Percentiles rank a stretch among this genome's conserved stretches.
These are phyloP conservation scores for Trichophyton simii DNA, from an alignment of 2,329 filamentous ascomycete species.

Conservation along the genomic window DNA sequence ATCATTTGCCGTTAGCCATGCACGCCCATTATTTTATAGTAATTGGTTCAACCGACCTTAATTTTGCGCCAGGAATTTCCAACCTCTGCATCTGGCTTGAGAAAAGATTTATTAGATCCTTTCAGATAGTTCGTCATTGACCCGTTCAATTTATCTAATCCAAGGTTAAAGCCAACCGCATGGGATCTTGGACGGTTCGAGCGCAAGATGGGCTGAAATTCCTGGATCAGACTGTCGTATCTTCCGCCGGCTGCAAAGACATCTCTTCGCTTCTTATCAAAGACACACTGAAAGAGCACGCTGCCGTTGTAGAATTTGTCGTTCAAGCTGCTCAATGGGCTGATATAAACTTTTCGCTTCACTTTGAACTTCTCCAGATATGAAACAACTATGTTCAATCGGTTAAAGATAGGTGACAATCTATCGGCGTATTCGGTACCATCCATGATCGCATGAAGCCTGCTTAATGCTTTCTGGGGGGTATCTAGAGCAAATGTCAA, in stretches of 20 bases:
- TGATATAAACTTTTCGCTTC: constrained; percentile 66
- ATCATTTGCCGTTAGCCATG: constrained; percentile 1
- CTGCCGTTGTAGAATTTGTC: constrained; percentile 82
- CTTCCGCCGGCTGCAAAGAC: constrained; percentile 88
- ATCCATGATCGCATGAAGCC: constrained; percentile 43
- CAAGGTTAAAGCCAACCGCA: constrained; percentile 83
- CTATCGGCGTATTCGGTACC: constrained; percentile 41
- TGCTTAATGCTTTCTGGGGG: constrained; percentile 61
- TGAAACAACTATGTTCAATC: constrained; percentile 64
- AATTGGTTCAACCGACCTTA: constrained; percentile 40
- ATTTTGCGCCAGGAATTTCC: constrained; percentile 49
- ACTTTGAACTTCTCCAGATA: constrained; percentile 67
- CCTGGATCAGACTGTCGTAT: constrained; percentile 79
- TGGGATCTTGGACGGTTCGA: constrained; percentile 54
- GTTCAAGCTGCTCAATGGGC: constrained; percentile 75
- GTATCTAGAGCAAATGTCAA: constrained; percentile 46
- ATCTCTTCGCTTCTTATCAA: constrained; percentile 66
- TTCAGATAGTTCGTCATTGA: constrained; percentile 44
- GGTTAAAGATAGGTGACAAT: constrained; percentile 51
- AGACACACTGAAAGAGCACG: constrained; percentile 79
- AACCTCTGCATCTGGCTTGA: constrained; percentile 60
- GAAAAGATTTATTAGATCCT: constrained; percentile 39
- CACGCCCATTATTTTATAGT: constrained; percentile 4
- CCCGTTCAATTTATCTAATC: constrained; percentile 68
- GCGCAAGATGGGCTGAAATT: constrained; percentile 60